Conservation (phyloP, 1,284 basidiomycete species). For the Phylloporus sp. region DNA sequence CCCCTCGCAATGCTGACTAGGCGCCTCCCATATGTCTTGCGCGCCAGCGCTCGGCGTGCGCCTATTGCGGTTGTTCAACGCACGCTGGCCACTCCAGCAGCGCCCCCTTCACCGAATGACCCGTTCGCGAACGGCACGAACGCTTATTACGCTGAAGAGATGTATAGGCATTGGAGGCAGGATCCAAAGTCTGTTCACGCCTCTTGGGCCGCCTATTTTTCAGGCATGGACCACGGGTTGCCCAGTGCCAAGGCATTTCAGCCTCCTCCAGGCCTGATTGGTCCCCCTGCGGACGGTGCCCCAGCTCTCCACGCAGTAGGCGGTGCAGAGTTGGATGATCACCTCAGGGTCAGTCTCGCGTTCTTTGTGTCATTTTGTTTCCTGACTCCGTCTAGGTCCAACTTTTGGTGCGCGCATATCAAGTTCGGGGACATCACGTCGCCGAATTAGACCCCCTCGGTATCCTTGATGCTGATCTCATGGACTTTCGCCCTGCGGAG, state of each 20-base stretch:
- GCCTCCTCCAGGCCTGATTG: conserved; percentile 78
- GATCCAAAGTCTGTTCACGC: conserved; percentile 93
- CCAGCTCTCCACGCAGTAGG: conserved; percentile 79
- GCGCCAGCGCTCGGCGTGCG: conserved; percentile 24
- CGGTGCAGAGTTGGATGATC: conserved; percentile 86
- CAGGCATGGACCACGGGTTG: conserved; percentile 90
- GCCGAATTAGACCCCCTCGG: conserved; percentile 96
- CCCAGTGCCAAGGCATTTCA: conserved; percentile 86
- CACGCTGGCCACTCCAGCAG: conserved; percentile 57
- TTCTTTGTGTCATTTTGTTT: conserved; percentile 5
- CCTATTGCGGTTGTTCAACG: conserved; percentile 26
- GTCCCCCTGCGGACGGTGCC: conserved; percentile 81
- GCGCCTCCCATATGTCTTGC: conserved; percentile 39
- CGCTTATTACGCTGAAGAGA: conserved; percentile 95
- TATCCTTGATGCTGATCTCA: conserved; percentile 89
- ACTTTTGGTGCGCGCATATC: conserved; percentile 96
- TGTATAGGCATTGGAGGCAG: conserved; percentile 91
- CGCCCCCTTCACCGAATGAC: conserved; percentile 74
- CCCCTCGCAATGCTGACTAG: conserved; percentile 36
- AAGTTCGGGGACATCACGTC: conserved; percentile 97
- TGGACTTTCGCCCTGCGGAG: conserved; percentile 80
- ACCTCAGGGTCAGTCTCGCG: conserved; percentile 79
- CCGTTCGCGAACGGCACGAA: conserved; percentile 92
- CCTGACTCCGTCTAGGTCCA: conserved; percentile 70
- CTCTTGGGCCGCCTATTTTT: conserved; percentile 96